phyloP scores from a whole-genome alignment of 805 yeast species.

The Pichia pseudocactophila region DNA sequence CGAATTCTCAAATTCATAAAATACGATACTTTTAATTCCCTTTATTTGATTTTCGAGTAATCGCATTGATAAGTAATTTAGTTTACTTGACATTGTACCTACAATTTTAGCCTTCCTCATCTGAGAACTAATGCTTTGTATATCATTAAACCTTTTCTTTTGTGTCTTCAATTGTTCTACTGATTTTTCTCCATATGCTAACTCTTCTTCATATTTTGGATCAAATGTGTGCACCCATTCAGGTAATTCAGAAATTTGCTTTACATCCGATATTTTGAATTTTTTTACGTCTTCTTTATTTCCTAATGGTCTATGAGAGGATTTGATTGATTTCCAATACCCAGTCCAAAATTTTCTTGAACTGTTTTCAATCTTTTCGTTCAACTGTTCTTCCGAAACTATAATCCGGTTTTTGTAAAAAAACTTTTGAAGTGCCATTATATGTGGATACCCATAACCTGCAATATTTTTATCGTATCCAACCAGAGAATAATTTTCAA shows the following conservation, averaged over 20 bases:
- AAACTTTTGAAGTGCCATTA: constrained; percentile 41
- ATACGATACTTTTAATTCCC: constrained; percentile 48
- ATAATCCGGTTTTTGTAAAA: constrained; percentile 45
- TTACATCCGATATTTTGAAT: constrained; percentile 13
- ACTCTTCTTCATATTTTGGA: constrained; percentile 18
- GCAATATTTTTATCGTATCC: constrained; percentile 27
- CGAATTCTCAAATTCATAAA: constrained; percentile 63
- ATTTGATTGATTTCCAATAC: constrained; percentile 36
- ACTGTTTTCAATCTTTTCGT: constrained; percentile 25
- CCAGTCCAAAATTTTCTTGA: constrained; percentile 42
- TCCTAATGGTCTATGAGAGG: constrained; percentile 4
- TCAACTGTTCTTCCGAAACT: constrained; percentile 23
- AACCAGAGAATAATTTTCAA: constrained; percentile 37
- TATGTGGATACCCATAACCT: constrained; percentile 54
- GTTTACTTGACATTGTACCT: constrained; percentile 60
- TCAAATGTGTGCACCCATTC: constrained; percentile 23
- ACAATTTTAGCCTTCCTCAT: constrained; percentile 32
- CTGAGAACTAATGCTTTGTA: constrained; percentile 13
- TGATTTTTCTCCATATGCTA: constrained; percentile 1
- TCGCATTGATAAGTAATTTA: constrained; percentile 50
- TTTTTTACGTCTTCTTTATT: constrained; percentile 13
- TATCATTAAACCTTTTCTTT: neutral
- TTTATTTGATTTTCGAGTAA: constrained; percentile 41
- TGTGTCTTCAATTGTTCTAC: neutral
- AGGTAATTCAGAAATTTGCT: constrained; percentile 21